Percentiles rank a stretch among this genome's conserved stretches.
Conservation (phyloP, 176 grass and related monocot species). For the Dendrocalamus sinicus region DNA sequence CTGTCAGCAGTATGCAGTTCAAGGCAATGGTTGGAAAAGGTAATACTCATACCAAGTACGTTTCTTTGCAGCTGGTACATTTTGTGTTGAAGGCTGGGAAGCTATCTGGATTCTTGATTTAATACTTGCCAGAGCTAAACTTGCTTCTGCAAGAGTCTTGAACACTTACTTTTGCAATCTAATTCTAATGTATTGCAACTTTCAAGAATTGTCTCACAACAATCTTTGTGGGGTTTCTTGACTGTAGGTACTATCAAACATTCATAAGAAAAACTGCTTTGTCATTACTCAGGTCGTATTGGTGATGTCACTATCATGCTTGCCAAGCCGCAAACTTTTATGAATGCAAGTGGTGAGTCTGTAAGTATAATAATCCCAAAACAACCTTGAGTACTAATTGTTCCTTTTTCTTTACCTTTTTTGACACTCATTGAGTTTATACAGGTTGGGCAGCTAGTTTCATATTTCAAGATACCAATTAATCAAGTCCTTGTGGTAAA, state of each 20-base stretch:
- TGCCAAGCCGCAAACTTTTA: constrained; percentile 95
- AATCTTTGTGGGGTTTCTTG: constrained; percentile 4
- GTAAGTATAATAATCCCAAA: constrained; percentile 72
- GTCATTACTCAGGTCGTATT: constrained; percentile 65
- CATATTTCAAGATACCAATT: constrained; percentile 90
- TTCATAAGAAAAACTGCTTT: not conserved
- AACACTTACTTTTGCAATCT: not conserved
- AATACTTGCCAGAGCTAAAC: not conserved
- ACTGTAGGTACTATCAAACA: not conserved
- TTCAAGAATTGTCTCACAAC: constrained; percentile 8
- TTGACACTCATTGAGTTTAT: constrained; percentile 28
- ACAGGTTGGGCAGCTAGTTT: constrained; percentile 86
- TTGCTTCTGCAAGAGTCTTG: not conserved
- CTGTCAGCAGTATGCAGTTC: constrained; percentile 83
- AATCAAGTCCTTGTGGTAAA: constrained; percentile 91
- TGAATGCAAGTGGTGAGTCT: constrained; percentile 99
- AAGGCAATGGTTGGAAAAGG: constrained; percentile 95
- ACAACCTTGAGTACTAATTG: constrained; percentile 14
- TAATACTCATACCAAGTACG: constrained; percentile 22
- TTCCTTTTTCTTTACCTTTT: constrained; percentile 29
- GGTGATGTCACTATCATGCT: constrained; percentile 78
- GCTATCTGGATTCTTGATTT: not conserved
- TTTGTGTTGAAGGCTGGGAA: not conserved
- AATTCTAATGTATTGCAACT: not conserved
- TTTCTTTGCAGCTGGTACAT: not conserved